phyloP scores from a whole-genome alignment of 116 monocot species.

The Dioscorea cayenensis region DNA sequence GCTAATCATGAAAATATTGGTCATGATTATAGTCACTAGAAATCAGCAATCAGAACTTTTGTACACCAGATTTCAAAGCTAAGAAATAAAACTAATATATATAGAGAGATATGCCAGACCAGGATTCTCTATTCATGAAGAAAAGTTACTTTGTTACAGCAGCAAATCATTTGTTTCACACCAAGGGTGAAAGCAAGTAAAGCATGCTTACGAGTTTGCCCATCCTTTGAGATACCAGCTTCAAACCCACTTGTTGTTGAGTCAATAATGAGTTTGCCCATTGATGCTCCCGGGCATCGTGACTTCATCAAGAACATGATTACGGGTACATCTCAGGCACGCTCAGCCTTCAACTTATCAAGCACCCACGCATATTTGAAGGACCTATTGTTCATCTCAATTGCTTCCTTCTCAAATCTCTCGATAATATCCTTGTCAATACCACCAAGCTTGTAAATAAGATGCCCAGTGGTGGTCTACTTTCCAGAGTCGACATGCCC shows the following conservation, averaged over 20 bases:
- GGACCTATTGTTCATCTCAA: conserved; percentile 50
- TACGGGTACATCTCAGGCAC: too few relatives aligned
- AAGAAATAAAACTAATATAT: too few relatives aligned
- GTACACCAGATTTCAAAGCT: too few relatives aligned
- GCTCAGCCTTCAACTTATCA: conserved; percentile 49
- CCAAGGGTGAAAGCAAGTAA: conserved; percentile 50
- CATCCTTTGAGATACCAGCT: conserved; percentile 50
- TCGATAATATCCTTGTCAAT: conserved; percentile 53
- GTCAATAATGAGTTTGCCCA: conserved; percentile 42
- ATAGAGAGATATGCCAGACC: too few relatives aligned
- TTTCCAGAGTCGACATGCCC: conserved; percentile 49
- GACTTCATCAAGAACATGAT: too few relatives aligned
- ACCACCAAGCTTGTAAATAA: conserved; percentile 45
- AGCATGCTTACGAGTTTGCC: conserved; percentile 46
- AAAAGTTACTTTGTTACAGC: conserved; percentile 55
- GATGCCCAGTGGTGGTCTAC: conserved; percentile 44
- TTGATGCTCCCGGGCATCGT: too few relatives aligned
- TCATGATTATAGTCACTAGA: too few relatives aligned
- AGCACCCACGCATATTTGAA: conserved; percentile 54
- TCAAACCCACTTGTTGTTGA: conserved; percentile 50
- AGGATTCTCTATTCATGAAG: too few relatives aligned
- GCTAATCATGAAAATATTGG: too few relatives aligned
- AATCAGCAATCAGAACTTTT: too few relatives aligned
- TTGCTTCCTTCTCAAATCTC: conserved; percentile 45
- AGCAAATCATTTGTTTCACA: conserved; percentile 50